Evolutionary conservation across 768 basidiomycete species (phyloP).

Genomic region (Tylopilus plumbeoviolaceoides): DNA sequence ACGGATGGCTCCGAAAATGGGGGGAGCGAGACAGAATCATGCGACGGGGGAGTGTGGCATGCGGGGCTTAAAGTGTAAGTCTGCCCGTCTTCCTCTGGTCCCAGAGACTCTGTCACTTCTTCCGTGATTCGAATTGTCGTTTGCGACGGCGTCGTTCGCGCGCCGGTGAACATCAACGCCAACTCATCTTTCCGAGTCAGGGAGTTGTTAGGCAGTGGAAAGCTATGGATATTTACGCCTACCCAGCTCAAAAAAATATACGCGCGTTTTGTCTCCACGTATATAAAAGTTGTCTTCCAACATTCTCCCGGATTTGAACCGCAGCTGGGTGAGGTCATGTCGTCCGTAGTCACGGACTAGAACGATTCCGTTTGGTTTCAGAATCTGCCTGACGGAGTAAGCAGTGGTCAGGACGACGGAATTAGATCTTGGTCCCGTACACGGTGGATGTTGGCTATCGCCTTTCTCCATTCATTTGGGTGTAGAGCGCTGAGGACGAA

Average conservation of each 20-base stretch:
- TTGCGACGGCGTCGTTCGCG: conserved; percentile 35
- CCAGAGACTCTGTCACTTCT: conserved; percentile 33
- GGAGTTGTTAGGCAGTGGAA: neutral
- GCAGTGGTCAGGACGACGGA: neutral
- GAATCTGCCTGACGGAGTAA: conserved; percentile 50
- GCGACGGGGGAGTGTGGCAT: conserved; percentile 8
- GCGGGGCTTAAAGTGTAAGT: conserved; percentile 1
- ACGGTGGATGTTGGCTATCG: conserved; percentile 74
- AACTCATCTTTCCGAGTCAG: conserved; percentile 70
- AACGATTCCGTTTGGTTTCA: conserved; percentile 85
- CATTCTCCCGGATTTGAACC: conserved; percentile 85
- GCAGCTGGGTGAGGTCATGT: conserved; percentile 89
- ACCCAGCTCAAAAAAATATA: conserved; percentile 96
- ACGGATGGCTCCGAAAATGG: neutral
- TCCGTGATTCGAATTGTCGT: conserved; percentile 30
- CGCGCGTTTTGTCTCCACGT: conserved; percentile 93
- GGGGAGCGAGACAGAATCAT: neutral
- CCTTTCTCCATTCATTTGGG: conserved; percentile 85
- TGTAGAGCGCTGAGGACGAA: conserved; percentile 94
- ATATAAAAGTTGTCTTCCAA: conserved; percentile 95
- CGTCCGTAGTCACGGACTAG: conserved; percentile 94
- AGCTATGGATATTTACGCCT: conserved; percentile 4
- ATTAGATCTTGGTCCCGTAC: conserved; percentile 37
- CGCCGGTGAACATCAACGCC: conserved; percentile 73
- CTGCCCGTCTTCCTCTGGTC: conserved; percentile 13